These are phyloP conservation scores for Candida glucosophila DNA, from an alignment of 1,139 yeast genomes.

Conservation along the genomic window DNA sequence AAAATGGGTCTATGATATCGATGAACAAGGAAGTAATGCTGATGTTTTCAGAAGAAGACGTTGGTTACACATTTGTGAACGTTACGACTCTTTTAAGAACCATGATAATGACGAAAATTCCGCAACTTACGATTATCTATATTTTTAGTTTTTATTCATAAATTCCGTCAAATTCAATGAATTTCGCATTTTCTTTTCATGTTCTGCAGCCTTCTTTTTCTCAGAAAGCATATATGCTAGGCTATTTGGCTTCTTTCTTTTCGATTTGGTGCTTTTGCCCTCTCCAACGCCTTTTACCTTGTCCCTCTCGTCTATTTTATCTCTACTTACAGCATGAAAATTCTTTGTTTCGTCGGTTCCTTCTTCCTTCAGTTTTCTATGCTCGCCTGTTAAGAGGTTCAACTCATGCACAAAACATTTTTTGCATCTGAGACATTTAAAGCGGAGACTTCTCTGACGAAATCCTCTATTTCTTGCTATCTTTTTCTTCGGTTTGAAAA, in stretches of 20 bases:
- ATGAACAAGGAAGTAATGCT: constrained; percentile 9
- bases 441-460: constrained; percentile 4
- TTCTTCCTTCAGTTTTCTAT: not conserved
- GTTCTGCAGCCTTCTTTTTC: constrained; percentile 31
- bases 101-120: not conserved
- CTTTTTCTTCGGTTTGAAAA: constrained; percentile 6
- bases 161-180: constrained; percentile 43
- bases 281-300: constrained; percentile 13
- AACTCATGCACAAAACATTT: constrained; percentile 1
- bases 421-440: constrained; percentile 9
- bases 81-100: constrained; percentile 6
- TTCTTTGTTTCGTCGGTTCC: constrained; percentile 3
- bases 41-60: constrained; percentile 41
- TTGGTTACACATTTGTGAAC: constrained; percentile 37
- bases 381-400: not conserved
- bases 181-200: constrained; percentile 14
- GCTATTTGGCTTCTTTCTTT: constrained; percentile 24
- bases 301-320: constrained; percentile 5
- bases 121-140: constrained; percentile 1
- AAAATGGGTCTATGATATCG: constrained; percentile 71
- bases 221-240: constrained; percentile 30
- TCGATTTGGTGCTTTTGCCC: too few species aligned
- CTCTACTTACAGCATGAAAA: constrained; percentile 3
- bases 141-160: constrained; percentile 16
- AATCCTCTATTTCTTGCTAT: constrained; percentile 2